Percentiles rank a stretch among this genome's conserved stretches.
These are phyloP conservation scores for Agaricus sinodeliciosus DNA, from an alignment of 768 basidiomycete species.

Conservation along the genomic window DNA sequence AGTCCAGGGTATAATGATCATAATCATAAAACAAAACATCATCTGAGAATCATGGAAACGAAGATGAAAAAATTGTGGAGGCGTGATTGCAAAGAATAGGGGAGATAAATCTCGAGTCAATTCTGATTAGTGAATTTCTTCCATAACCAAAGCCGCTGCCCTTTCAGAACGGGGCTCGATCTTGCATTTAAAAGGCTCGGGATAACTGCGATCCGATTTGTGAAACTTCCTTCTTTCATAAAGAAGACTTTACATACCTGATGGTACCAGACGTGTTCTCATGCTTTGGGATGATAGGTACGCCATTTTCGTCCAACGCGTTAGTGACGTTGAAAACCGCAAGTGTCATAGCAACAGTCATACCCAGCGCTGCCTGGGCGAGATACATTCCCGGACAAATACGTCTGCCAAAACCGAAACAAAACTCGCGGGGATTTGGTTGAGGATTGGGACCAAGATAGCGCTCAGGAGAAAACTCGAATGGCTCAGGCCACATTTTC, in stretches of 20 bases:
- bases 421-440: slow-evolving; percentile 32
- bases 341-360: slow-evolving; percentile 35
- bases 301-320: slow-evolving; percentile 32
- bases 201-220: slow-evolving; percentile 17
- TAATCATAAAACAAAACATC: too few species aligned
- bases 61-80: too few species aligned
- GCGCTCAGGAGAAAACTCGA: slow-evolving; percentile 42
- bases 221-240: background rate
- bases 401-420: slow-evolving; percentile 44
- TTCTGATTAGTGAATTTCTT: slow-evolving; percentile 10
- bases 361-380: slow-evolving; percentile 45
- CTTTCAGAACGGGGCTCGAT: slow-evolving; percentile 23
- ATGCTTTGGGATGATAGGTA: slow-evolving; percentile 37
- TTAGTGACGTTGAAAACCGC: slow-evolving; percentile 44
- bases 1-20: too few species aligned
- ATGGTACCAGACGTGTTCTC: slow-evolving; percentile 39
- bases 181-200: slow-evolving; percentile 22
- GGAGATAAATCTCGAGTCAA: too few species aligned
- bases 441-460: slow-evolving; percentile 30
- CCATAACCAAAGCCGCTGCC: slow-evolving; percentile 18
- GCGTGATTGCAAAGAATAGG: too few species aligned
- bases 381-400: slow-evolving; percentile 44
- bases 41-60: too few species aligned
- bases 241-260: slow-evolving; percentile 25
- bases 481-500: slow-evolving; percentile 40